A percentile compares a stretch with the other conserved stretches of the same genome.
These are phyloP conservation scores for Exidia glandulosa DNA, from an alignment of 768 basidiomycete genomes.

Conservation along the genomic window DNA sequence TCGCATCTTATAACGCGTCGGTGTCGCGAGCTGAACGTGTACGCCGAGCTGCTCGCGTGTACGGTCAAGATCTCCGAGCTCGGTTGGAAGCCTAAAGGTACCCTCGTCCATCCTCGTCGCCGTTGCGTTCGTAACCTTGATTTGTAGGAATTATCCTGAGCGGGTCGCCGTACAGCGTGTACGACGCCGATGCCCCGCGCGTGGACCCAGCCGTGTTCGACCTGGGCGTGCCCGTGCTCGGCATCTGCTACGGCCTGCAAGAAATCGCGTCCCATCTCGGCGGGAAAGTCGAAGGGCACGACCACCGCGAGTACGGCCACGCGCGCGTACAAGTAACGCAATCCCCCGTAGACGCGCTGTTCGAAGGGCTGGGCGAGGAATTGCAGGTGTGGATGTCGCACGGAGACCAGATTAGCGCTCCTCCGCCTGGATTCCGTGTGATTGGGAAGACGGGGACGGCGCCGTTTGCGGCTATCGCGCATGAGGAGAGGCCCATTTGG, in stretches of 20 bases:
- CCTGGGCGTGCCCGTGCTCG: conserved; percentile 82
- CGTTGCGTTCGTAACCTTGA: conserved; percentile 7
- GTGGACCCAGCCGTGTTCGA: conserved; percentile 87
- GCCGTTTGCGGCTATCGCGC: conserved; percentile 88
- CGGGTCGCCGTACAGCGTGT: conserved; percentile 97
- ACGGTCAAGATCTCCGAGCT: conserved; percentile 83
- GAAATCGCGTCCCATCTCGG: conserved; percentile 87
- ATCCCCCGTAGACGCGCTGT: conserved; percentile 60
- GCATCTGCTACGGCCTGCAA: conserved; percentile 96
- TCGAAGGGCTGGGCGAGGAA: conserved; percentile 77
- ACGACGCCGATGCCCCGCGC: conserved; percentile 84
- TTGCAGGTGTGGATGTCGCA: conserved; percentile 99
- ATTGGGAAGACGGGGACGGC: conserved; percentile 82
- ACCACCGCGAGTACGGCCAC: conserved; percentile 92
- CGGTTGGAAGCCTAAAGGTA: conserved; percentile 90
- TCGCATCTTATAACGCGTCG: conserved; percentile 94
- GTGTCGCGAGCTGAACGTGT: conserved; percentile 95
- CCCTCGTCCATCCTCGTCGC: background rate
- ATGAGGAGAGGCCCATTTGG: conserved; percentile 78
- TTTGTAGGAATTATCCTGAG: conserved; percentile 82
- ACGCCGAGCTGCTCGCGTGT: conserved; percentile 95
- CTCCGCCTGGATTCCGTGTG: conserved; percentile 75
- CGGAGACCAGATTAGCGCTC: conserved; percentile 79
- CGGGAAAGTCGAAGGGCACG: conserved; percentile 74
- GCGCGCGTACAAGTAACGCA: conserved; percentile 69